Conservation (phyloP, 768 basidiomycete genomes). For the Cystobasidium onofrii region DNA sequence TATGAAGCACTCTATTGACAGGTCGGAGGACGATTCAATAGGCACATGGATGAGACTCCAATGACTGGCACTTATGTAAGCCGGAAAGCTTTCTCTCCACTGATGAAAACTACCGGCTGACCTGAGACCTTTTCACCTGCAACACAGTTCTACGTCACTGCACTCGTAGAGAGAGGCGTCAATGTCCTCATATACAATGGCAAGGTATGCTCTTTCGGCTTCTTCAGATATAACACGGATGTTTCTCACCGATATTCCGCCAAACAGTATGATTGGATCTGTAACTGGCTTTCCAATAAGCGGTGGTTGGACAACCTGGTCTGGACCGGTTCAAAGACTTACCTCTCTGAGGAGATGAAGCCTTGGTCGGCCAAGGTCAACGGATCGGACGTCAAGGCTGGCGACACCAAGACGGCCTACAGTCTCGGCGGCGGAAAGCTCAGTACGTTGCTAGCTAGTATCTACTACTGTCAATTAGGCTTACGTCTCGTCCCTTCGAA, state of each 20-base stretch:
- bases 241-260: not conserved
- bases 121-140: not conserved
- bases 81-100: not conserved
- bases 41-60: not conserved
- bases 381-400: conserved; percentile 8
- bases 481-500: not conserved
- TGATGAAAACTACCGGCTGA: not conserved
- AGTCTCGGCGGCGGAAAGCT: conserved; percentile 23
- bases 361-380: conserved; percentile 13
- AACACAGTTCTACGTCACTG: conserved; percentile 23
- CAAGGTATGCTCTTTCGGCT: not conserved
- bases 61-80: not conserved
- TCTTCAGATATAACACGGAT: too few relatives aligned
- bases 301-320: conserved; percentile 8
- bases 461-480: too few relatives aligned
- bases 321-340: conserved; percentile 3
- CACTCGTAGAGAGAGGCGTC: conserved; percentile 22
- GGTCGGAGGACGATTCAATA: conserved; percentile 1
- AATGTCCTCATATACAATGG: conserved; percentile 27
- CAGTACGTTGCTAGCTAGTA: conserved; percentile 19
- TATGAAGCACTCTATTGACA: too few relatives aligned
- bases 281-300: conserved; percentile 22
- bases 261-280: conserved; percentile 25
- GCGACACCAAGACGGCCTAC: conserved; percentile 17
- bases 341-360: conserved; percentile 22